phyloP scores from a whole-genome alignment of 805 yeast species.

The Wickerhamiella alocasiicola region DNA sequence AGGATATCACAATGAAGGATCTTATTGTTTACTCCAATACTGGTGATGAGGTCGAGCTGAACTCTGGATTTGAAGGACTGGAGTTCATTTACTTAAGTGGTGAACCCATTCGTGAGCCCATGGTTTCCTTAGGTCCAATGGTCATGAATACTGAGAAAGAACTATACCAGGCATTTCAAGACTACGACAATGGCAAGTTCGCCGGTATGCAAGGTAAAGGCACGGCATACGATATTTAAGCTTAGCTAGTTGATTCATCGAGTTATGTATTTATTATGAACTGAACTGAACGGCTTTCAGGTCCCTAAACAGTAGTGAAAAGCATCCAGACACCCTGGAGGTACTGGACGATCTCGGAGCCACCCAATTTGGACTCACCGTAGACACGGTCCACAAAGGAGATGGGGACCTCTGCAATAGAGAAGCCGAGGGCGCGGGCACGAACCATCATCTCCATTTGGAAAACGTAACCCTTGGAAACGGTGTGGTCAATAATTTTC shows the following conservation, averaged over 20 bases:
- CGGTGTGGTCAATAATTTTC: constrained; percentile 52
- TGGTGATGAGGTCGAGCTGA: constrained; percentile 20
- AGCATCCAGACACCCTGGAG: constrained; percentile 64
- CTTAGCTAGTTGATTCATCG: no score
- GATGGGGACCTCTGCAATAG: constrained; percentile 69
- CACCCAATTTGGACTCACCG: constrained; percentile 70
- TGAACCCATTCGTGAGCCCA: constrained; percentile 53
- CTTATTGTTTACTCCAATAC: constrained; percentile 38
- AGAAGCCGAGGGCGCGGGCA: constrained; percentile 60
- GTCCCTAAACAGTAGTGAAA: constrained; percentile 42
- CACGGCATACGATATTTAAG: neutral
- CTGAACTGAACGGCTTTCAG: no score
- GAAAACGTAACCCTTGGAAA: constrained; percentile 70
- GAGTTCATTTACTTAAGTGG: constrained; percentile 68
- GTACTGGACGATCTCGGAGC: constrained; percentile 68
- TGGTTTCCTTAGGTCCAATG: constrained; percentile 85
- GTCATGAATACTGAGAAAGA: constrained; percentile 60
- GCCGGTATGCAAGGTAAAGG: neutral
- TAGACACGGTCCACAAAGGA: constrained; percentile 66
- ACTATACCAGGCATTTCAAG: constrained; percentile 55
- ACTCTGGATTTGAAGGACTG: constrained; percentile 27
- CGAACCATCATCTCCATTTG: constrained; percentile 85
- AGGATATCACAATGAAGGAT: constrained; percentile 30
- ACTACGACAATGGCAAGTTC: constrained; percentile 41
- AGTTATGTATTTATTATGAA: no score